Evolutionary conservation across 192 early-diverging fungal species (phyloP), one percentile per base, ranked within the genome.

Genomic region (Pilaira anomala): DNA sequence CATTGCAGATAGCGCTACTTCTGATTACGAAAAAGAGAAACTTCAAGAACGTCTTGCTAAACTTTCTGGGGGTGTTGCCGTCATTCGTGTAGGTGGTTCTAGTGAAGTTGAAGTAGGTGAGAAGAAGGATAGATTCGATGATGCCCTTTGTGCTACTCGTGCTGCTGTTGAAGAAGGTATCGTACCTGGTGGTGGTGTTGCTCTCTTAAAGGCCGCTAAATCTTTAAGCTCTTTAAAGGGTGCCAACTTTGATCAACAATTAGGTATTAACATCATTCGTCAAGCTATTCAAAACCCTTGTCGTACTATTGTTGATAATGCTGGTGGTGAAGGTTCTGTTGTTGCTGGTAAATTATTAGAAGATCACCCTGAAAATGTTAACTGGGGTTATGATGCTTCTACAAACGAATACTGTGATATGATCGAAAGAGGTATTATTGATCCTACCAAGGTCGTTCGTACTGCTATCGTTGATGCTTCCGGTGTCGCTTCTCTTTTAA

Each of bases 111-210:
- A 99, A 81, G 97, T 99, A 40, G 95, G 96, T 49, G 97, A 99
- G 82, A 99, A 98, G 92, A 99, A 99, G 88, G 97, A 99, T 82
- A 46, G 75, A 69, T 94, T 97, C 67, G 95, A 93, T 62, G 97
- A 99, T 76, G 94, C 97, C 11, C 80, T 99, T 63, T 94, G 94
- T 72, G 97, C 97, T 52, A 99, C 97, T 11, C 92, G 96, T 59
- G 96, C 96, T 30, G 97, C 97, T 44, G 96, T 99, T 66, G 97
- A 98, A 83, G 93, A 96, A 79, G 97, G 97, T 65, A 97, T 98
- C 71, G 88, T 98, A n/a, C 96, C 96, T 11, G 97, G 97, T 55
- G 97, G 97, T 71, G 97, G 97, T 60, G 90, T 91, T 25, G 96
- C 97, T 19, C 84, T 99, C 62, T 83, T 99, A 61, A 99, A 96